Evolutionary conservation across 345 rosid species (phyloP).

Genomic region (Salix arbutifolia): DNA sequence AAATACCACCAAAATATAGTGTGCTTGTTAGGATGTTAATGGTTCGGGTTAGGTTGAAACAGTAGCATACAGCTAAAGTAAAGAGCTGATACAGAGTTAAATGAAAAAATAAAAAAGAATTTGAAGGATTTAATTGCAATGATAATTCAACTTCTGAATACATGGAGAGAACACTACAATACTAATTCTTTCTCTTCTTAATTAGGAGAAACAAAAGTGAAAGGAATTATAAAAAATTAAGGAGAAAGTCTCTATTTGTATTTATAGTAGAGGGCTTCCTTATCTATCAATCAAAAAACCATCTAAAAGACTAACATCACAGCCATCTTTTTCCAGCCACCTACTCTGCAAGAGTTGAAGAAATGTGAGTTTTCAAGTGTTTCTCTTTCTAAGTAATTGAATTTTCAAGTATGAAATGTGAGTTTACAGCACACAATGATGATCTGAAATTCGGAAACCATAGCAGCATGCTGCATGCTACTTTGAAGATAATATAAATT

Average conservation of each 20-base stretch:
- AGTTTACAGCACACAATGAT: neutral
- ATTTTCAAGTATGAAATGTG: neutral
- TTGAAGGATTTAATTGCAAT: too few relatives aligned
- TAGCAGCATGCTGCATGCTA: neutral
- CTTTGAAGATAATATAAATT: neutral
- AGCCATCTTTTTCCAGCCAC: too few relatives aligned
- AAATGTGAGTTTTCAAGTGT: neutral
- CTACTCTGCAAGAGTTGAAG: neutral
- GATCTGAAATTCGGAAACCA: neutral
- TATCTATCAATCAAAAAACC: too few relatives aligned
- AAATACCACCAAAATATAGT: neutral
- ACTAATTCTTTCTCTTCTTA: too few relatives aligned
- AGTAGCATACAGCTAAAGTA: neutral
- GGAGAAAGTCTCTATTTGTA: too few relatives aligned
- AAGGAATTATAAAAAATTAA: too few relatives aligned
- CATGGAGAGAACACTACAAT: too few relatives aligned
- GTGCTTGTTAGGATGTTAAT: neutral
- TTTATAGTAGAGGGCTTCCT: too few relatives aligned
- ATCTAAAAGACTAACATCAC: neutral
- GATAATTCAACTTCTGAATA: too few relatives aligned
- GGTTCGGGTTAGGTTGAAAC: neutral
- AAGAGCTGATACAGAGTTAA: neutral
- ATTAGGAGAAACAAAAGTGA: too few relatives aligned
- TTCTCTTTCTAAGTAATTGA: neutral
- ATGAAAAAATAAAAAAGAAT: neutral